Evolutionary conservation across 2,329 filamentous ascomycete genomes (phyloP), one percentile per base, ranked within the genome.

Genomic region (Aspergillus caelatus): DNA sequence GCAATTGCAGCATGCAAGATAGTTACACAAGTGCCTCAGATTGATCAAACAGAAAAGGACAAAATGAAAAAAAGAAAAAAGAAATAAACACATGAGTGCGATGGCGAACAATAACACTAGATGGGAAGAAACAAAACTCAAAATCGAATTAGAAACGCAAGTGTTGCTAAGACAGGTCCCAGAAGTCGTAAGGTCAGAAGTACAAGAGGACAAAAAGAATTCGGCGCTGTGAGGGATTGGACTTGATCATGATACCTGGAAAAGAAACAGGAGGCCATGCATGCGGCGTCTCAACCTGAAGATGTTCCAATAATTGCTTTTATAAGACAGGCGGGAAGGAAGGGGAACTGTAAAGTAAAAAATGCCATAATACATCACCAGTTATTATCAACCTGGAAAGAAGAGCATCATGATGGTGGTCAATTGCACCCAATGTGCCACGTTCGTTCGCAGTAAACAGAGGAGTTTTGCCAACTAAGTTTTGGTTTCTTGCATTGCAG

Each of bases 401-500:
- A 55, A 58, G 56, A 34, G 63, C 48, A 67, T 60, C 46, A 62
- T 58, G 30, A 54, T 43, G 32, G 45, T 57, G 61, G 64, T 61
- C 59, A 61, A 62, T 61, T 63, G 63, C 56, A 63, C 56, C 30
- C 56, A 63, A 64, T 66, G 58, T 65, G 61, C 64, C 57, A 61
- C 62, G 61, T 61, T 50, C 39, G 41, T 57, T 68, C 59, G 59
- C 58, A 54, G 45, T 28, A 59, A 32, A 11, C 30, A 59, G 45
- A 60, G 36, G 46, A 58, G 50, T 34, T 45, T 21, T 54, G 23
- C 53, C 36, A 43, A 60, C 46, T 68, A 71, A 43, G 62, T 30
- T 57, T 72, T 72, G n/a, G 60, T 65, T 52, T 68, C 64, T 53
- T 72, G 64, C 58, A 72, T 70, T 3, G 60, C 61, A 48, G 64